A percentile compares a stretch with the other conserved stretches of the same genome.
phyloP scores from a whole-genome alignment of 768 basidiomycete species.

The Lactifluus pinguis region DNA sequence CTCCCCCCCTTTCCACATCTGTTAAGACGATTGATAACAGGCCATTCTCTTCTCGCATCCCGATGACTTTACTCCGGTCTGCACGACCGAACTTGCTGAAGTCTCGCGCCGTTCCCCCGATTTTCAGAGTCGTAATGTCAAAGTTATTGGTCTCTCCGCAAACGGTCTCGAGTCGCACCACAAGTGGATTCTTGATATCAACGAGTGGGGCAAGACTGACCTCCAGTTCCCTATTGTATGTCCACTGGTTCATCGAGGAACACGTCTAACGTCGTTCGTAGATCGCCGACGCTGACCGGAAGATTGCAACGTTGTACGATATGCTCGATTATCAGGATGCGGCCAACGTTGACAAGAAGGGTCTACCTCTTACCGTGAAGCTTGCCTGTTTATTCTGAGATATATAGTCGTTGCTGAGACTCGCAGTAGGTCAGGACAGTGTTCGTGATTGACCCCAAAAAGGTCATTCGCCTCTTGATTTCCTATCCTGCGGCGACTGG shows the following conservation, averaged over 20 bases:
- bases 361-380: slow-evolving; percentile 83
- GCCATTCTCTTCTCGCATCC: slow-evolving; percentile 91
- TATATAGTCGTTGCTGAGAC: neutral
- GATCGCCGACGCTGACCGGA: slow-evolving; percentile 90
- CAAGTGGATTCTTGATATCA: slow-evolving; percentile 85
- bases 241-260: neutral
- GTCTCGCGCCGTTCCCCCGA: slow-evolving; percentile 81
- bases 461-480: slow-evolving; percentile 82
- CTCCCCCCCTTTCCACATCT: neutral
- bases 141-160: slow-evolving; percentile 89
- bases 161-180: slow-evolving; percentile 81
- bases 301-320: slow-evolving; percentile 79
- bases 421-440: slow-evolving; percentile 76
- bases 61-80: slow-evolving; percentile 87
- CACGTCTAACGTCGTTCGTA: slow-evolving; percentile 23
- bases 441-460: slow-evolving; percentile 95
- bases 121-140: slow-evolving; percentile 82
- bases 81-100: slow-evolving; percentile 96
- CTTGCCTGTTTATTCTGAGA: neutral
- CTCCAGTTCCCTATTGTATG: slow-evolving; percentile 89
- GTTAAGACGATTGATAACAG: slow-evolving; percentile 28
- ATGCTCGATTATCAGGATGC: slow-evolving; percentile 96
- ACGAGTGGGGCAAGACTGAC: slow-evolving; percentile 70
- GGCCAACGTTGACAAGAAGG: slow-evolving; percentile 78
- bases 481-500: slow-evolving; percentile 95